A percentile compares a stretch with the other conserved stretches of the same genome.
Conservation (phyloP, 495 filamentous ascomycete genomes). For the Xylaria castorea region DNA sequence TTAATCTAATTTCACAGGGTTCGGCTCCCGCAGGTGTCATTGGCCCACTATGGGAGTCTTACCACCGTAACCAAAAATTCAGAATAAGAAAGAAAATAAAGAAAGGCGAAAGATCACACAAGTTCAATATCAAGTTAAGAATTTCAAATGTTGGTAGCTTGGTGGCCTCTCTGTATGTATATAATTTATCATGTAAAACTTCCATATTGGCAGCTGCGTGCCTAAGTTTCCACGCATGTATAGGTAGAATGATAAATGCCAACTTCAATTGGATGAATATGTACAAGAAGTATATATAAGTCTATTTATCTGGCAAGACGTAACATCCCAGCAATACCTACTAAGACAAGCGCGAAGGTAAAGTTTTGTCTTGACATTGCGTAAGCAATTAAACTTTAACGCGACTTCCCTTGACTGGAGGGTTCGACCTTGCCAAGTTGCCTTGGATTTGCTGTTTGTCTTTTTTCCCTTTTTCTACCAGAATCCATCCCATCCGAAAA, state of each 20-base stretch:
- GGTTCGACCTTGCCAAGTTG: not conserved
- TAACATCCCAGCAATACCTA: not conserved
- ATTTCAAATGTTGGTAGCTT: not conserved
- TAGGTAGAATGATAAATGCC: not conserved
- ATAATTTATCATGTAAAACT: not conserved
- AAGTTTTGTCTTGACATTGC: not conserved
- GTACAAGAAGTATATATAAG: conserved; percentile 36
- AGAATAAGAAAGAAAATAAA: too few relatives aligned
- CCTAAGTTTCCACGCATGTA: not conserved
- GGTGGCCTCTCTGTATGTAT: not conserved
- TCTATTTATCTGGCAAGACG: conserved; percentile 33
- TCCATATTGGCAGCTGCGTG: not conserved
- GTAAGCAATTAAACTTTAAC: conserved; percentile 2
- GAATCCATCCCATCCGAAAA: not conserved
- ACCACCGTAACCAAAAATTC: too few relatives aligned
- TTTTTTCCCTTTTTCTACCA: not conserved
- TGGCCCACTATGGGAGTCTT: too few relatives aligned
- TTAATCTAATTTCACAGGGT: too few relatives aligned
- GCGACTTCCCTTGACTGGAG: not conserved
- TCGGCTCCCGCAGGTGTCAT: too few relatives aligned
- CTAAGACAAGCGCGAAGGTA: not conserved
- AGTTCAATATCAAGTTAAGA: too few relatives aligned
- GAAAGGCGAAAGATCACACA: too few relatives aligned
- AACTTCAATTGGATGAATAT: conserved; percentile 30
- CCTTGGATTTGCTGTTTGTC: not conserved